Percentiles rank a stretch among this genome's conserved stretches.
Conservation (phyloP, 768 basidiomycete species). For the Xerocomellus chrysenteron region DNA sequence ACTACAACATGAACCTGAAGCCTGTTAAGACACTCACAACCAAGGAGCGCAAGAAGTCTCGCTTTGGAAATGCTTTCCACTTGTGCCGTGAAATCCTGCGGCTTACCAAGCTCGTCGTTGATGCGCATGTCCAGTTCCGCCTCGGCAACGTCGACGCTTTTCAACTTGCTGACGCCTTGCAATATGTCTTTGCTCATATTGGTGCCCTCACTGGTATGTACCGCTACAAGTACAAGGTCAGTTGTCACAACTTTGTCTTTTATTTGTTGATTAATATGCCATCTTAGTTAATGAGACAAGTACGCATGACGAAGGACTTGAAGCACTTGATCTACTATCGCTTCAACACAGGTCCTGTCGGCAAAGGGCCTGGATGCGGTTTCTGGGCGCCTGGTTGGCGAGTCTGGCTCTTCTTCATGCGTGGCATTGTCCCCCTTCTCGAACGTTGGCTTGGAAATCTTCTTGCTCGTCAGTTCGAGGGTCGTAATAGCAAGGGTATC, state of each 20-base stretch:
- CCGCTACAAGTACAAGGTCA: conserved; percentile 97
- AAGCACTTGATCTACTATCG: conserved; percentile 98
- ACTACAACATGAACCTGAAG: conserved; percentile 99
- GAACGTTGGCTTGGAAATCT: conserved; percentile 98
- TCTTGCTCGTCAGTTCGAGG: conserved; percentile 97
- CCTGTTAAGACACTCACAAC: conserved; percentile 97
- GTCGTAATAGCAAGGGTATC: conserved; percentile 92
- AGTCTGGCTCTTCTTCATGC: conserved; percentile 99
- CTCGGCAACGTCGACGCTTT: conserved; percentile 98
- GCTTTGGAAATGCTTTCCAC: conserved; percentile 99
- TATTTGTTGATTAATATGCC: conserved; percentile 3
- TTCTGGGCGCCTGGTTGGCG: conserved; percentile 99
- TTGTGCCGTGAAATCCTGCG: conserved; percentile 97
- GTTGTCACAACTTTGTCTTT: conserved; percentile 14
- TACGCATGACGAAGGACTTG: conserved; percentile 98
- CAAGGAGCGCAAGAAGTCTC: conserved; percentile 99
- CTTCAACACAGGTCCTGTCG: conserved; percentile 99
- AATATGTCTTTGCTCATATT: conserved; percentile 97
- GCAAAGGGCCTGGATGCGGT: conserved; percentile 97
- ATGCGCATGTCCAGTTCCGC: conserved; percentile 98
- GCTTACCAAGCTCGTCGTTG: conserved; percentile 96
- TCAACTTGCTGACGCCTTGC: conserved; percentile 96
- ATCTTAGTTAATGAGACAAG: conserved; percentile 91
- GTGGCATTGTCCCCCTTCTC: conserved; percentile 95
- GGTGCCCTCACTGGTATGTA: conserved; percentile 99